phyloP scores from a whole-genome alignment of 2,329 filamentous ascomycete species.

The Nemania abortiva region DNA sequence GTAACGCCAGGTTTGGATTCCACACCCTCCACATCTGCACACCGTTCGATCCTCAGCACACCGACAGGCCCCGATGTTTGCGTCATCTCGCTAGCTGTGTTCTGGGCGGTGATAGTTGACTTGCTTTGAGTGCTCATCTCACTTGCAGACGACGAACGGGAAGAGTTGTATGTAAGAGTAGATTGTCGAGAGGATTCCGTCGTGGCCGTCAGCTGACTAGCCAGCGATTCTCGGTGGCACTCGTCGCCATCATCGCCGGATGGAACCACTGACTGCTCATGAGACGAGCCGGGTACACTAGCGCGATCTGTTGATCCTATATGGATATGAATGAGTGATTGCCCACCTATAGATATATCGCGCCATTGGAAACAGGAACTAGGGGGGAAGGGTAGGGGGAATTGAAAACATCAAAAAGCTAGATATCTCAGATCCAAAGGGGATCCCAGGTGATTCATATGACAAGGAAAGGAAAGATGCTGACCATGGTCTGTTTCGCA shows the following conservation, averaged over 20 bases:
- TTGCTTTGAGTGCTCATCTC: slow-evolving; percentile 32
- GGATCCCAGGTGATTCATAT: background rate
- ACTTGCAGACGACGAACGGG: slow-evolving; percentile 39
- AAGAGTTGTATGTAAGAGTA: slow-evolving; percentile 32
- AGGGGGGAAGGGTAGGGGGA: background rate
- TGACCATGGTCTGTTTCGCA: slow-evolving; percentile 18
- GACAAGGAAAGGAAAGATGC: slow-evolving; percentile 17
- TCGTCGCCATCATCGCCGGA: slow-evolving; percentile 22
- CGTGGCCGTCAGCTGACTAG: slow-evolving; percentile 36
- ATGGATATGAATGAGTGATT: slow-evolving; percentile 17
- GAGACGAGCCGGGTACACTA: background rate
- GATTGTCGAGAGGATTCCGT: slow-evolving; percentile 40
- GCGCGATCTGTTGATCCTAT: slow-evolving; percentile 9
- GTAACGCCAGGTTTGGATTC: background rate
- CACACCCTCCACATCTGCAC: background rate
- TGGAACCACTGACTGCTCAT: slow-evolving; percentile 25
- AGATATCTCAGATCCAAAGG: background rate
- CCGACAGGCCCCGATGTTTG: background rate
- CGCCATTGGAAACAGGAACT: background rate
- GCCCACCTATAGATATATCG: background rate
- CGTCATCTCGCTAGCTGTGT: background rate
- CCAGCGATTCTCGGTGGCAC: slow-evolving; percentile 36
- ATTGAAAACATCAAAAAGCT: background rate
- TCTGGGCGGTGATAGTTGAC: slow-evolving; percentile 22
- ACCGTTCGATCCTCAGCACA: slow-evolving; percentile 4